Percentiles rank a stretch among this genome's conserved stretches.
phyloP scores from a whole-genome alignment of 2,329 filamentous ascomycete genomes.

The Lachnellula willkommii region DNA sequence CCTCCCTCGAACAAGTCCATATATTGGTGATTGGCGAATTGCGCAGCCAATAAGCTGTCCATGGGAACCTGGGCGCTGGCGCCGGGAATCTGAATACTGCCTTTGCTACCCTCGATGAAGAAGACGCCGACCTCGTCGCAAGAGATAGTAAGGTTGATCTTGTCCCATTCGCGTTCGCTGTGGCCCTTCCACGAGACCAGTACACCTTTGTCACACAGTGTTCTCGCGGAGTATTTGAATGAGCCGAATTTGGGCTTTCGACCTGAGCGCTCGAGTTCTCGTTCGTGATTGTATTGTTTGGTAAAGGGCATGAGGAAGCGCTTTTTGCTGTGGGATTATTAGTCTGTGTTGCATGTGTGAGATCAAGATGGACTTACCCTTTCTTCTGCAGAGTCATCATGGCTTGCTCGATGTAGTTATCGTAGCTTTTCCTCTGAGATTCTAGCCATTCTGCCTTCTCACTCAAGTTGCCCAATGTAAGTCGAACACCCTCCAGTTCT shows the following conservation, averaged over 20 bases:
- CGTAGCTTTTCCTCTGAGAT: constrained; percentile 93
- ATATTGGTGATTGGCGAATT: constrained; percentile 95
- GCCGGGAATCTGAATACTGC: constrained; percentile 92
- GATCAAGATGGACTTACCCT: constrained; percentile 49
- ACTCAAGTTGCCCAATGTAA: constrained; percentile 69
- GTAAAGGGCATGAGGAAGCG: constrained; percentile 93
- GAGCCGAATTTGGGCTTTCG: constrained; percentile 96
- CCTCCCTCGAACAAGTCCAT: constrained; percentile 87
- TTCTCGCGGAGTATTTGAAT: constrained; percentile 91
- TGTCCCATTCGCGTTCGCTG: constrained; percentile 76
- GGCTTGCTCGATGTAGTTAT: constrained; percentile 98
- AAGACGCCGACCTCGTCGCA: constrained; percentile 94
- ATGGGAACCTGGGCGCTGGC: constrained; percentile 84
- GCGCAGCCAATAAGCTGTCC: constrained; percentile 89
- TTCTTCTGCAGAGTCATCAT: constrained; percentile 98
- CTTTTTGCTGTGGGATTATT: constrained; percentile 59
- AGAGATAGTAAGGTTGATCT: constrained; percentile 88
- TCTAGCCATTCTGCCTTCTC: constrained; percentile 90
- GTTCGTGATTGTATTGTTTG: constrained; percentile 97
- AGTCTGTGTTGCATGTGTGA: constrained; percentile 6
- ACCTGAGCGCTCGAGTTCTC: constrained; percentile 85
- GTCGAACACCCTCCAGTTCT: constrained; percentile 77
- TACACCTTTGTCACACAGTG: constrained; percentile 87
- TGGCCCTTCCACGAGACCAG: constrained; percentile 88
- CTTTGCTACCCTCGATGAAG: constrained; percentile 81